Percentiles rank a stretch among this genome's conserved stretches.
Conservation (phyloP, 768 basidiomycete species). For the Boletus edulis region DNA sequence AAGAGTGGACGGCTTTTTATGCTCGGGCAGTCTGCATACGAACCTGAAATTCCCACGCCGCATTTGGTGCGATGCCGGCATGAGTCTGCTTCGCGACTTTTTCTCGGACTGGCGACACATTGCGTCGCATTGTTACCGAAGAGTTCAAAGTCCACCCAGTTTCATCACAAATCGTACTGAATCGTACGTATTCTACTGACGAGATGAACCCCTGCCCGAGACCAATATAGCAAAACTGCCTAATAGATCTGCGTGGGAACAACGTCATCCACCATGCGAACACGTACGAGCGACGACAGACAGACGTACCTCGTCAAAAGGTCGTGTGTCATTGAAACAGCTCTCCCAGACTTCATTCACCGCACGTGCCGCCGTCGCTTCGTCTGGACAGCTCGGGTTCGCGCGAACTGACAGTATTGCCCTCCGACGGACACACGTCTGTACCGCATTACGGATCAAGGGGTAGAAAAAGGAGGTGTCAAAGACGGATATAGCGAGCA, state of each 20-base stretch:
- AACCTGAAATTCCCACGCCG: constrained; percentile 23
- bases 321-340: constrained; percentile 92
- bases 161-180: not conserved
- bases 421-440: constrained; percentile 90
- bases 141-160: constrained; percentile 9
- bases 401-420: constrained; percentile 78
- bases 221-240: constrained; percentile 2
- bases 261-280: not conserved
- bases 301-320: constrained; percentile 86
- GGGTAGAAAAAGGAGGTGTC: constrained; percentile 1
- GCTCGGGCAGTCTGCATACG: constrained; percentile 13
- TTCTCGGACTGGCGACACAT: constrained; percentile 14
- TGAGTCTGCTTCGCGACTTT: constrained; percentile 5
- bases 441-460: constrained; percentile 4
- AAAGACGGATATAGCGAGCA: constrained; percentile 10
- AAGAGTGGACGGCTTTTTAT: constrained; percentile 20
- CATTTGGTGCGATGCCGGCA: constrained; percentile 20
- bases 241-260: constrained; percentile 35
- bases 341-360: constrained; percentile 98
- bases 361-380: constrained; percentile 76
- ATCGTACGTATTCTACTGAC: constrained; percentile 8
- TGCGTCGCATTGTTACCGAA: not conserved
- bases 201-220: not conserved
- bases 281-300: not conserved
- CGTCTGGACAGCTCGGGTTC: constrained; percentile 78